Evolutionary conservation across 1,284 basidiomycete genomes (phyloP), one percentile per base, ranked within the genome.

Genomic region (Erythrobasidium hasegawianum): DNA sequence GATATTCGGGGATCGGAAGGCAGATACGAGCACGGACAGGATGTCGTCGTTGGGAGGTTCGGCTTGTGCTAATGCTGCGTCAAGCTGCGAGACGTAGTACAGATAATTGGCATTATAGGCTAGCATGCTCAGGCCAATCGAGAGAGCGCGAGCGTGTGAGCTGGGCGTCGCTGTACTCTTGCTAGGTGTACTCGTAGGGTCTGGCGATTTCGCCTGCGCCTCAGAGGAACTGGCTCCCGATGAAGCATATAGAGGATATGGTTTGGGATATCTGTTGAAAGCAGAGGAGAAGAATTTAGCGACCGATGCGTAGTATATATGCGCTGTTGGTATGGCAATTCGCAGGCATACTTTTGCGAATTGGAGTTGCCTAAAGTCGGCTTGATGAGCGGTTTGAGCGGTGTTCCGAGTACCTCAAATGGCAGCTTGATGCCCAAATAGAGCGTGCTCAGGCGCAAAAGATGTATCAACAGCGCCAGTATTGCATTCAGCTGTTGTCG

Each of bases 351-450:
- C 62, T 38, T 24, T 20, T 5, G n/a, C 38, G 55, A 27, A 20
- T 50, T 53, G 14, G 38, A 13, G 29, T 43, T 52, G 9, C 16
- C 2, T 5, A 16, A 16, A 14, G 49, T 18, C 1, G 62, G 55
- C 16, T 41, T 41, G 11, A 65, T 65, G 18, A 58, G 43, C 33
- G 62, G 62, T 38, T 58, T 65, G 18, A 33, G 22, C 9, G 55
- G 13, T 16, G 47, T 53, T 1, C 62, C 62, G 2, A 26, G 16
- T 14, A 53, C n/a, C 27, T 20, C 18, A 29, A 65, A 65, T 11
- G 62, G 62, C 13, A 65, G 45, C 45, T 65, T 55, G 18, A 65
- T 52, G 24, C 62, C 62, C 9, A 65, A 38, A 27, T 65, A 65
- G 2, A 22, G 18, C 8, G 62, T 33, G 18, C 13, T 38, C 10